Conservation (phyloP, 1,139 yeast species). For the Suhomyces atakaporum region DNA sequence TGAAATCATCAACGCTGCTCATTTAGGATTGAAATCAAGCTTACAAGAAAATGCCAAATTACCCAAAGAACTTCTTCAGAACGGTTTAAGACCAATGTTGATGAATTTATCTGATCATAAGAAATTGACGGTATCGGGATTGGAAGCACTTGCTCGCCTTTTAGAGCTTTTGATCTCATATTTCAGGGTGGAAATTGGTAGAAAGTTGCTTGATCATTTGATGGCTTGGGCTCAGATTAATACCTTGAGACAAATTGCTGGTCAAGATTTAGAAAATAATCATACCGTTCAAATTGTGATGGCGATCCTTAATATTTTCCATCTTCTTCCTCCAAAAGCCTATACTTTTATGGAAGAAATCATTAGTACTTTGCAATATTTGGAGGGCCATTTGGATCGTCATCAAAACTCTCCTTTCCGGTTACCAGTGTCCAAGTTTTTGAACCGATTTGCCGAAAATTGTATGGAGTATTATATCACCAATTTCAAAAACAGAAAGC, state of each 20-base stretch:
- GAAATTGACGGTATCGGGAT: slow-evolving; percentile 82
- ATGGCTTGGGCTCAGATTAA: slow-evolving; percentile 96
- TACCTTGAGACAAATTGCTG: slow-evolving; percentile 67
- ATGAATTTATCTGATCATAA: slow-evolving; percentile 94
- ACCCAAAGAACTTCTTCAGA: slow-evolving; percentile 90
- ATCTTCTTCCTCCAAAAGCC: slow-evolving; percentile 88
- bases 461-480: slow-evolving; percentile 70
- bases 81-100: slow-evolving; percentile 91
- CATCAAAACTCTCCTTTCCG: slow-evolving; percentile 89
- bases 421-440: slow-evolving; percentile 83
- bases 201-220: slow-evolving; percentile 86
- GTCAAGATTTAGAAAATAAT: slow-evolving; percentile 74
- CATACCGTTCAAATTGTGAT: slow-evolving; percentile 83
- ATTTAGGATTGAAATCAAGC: slow-evolving; percentile 80
- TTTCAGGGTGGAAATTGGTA: slow-evolving; percentile 95
- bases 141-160: slow-evolving; percentile 87
- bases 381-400: slow-evolving; percentile 84
- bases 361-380: slow-evolving; percentile 68
- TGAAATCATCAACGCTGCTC: slow-evolving; percentile 91
- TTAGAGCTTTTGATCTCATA: slow-evolving; percentile 86
- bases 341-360: slow-evolving; percentile 89
- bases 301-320: slow-evolving; percentile 90
- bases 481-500: slow-evolving; percentile 65
- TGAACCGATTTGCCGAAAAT: slow-evolving; percentile 80
- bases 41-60: slow-evolving; percentile 83